Percentiles rank a stretch among this genome's conserved stretches.
Evolutionary conservation across 768 basidiomycete species (phyloP).

Genomic region (Pleurotus citrinopileatus): DNA sequence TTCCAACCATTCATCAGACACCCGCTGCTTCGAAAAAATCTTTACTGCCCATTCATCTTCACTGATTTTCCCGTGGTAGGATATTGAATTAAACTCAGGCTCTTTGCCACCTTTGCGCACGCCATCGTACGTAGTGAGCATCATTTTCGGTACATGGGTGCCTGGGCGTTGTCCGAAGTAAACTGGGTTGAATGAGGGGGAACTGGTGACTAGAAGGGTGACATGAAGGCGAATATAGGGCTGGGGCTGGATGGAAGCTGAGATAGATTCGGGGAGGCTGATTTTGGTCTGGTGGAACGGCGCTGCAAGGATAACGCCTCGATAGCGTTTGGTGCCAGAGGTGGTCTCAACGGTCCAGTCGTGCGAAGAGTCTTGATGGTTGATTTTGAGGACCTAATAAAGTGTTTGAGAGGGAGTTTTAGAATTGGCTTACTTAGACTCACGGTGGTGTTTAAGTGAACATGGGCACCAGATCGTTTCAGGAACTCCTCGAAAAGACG

Average conservation of each 20-base stretch:
- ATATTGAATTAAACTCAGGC: constrained; percentile 86
- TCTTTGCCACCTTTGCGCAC: constrained; percentile 47
- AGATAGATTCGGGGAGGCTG: constrained; percentile 42
- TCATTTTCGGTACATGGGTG: constrained; percentile 50
- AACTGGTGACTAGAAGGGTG: constrained; percentile 81
- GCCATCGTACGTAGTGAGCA: constrained; percentile 75
- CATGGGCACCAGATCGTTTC: constrained; percentile 60
- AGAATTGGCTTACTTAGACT: constrained; percentile 8
- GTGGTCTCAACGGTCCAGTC: constrained; percentile 53
- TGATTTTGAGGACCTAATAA: constrained; percentile 52
- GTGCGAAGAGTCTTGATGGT: constrained; percentile 35
- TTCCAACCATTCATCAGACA: constrained; percentile 70
- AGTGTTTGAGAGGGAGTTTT: background rate
- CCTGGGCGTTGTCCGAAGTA: constrained; percentile 63
- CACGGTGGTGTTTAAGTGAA: constrained; percentile 73
- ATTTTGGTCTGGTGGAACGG: constrained; percentile 76
- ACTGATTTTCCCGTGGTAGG: constrained; percentile 66
- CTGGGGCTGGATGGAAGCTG: constrained; percentile 57
- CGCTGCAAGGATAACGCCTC: constrained; percentile 80
- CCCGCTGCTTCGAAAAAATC: constrained; percentile 70
- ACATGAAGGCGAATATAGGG: constrained; percentile 87
- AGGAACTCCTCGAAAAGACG: constrained; percentile 84
- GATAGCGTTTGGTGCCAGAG: constrained; percentile 51
- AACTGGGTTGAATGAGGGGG: constrained; percentile 51
- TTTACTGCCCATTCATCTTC: constrained; percentile 75